Conservation (phyloP, 345 rosid genomes). For the Citrus trifoliata region DNA sequence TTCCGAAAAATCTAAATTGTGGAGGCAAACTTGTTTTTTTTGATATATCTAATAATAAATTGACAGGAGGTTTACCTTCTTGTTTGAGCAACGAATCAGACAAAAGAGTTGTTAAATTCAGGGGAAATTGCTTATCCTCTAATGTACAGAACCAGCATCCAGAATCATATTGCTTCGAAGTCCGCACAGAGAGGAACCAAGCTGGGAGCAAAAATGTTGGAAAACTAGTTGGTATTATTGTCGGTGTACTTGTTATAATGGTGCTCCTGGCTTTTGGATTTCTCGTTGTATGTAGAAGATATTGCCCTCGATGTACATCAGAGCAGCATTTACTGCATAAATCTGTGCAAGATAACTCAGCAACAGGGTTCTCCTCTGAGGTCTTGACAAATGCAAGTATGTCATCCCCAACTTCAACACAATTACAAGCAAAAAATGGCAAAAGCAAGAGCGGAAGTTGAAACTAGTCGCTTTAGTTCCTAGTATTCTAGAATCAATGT, state of each 20-base stretch:
- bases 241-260: conserved; percentile 29
- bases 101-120: conserved; percentile 27
- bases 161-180: conserved; percentile 46
- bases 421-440: neutral
- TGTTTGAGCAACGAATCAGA: conserved; percentile 41
- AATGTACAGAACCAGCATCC: conserved; percentile 40
- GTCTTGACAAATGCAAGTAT: conserved; percentile 57
- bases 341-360: conserved; percentile 41
- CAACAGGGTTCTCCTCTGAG: conserved; percentile 48
- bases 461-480: neutral
- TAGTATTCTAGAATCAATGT: neutral
- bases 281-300: conserved; percentile 34
- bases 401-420: conserved; percentile 8
- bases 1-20: conserved; percentile 47
- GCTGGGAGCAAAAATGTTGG: conserved; percentile 34
- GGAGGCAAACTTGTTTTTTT: conserved; percentile 49
- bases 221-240: conserved; percentile 36
- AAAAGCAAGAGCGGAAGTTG: neutral
- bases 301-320: conserved; percentile 32
- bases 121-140: conserved; percentile 59
- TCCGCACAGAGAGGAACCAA: conserved; percentile 26
- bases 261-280: conserved; percentile 39
- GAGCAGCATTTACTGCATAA: conserved; percentile 53
- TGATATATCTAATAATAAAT: conserved; percentile 56
- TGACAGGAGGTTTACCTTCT: conserved; percentile 53